These are phyloP conservation scores for Pichia sp. DNA, from an alignment of 1,139 yeast species.

Conservation along the genomic window DNA sequence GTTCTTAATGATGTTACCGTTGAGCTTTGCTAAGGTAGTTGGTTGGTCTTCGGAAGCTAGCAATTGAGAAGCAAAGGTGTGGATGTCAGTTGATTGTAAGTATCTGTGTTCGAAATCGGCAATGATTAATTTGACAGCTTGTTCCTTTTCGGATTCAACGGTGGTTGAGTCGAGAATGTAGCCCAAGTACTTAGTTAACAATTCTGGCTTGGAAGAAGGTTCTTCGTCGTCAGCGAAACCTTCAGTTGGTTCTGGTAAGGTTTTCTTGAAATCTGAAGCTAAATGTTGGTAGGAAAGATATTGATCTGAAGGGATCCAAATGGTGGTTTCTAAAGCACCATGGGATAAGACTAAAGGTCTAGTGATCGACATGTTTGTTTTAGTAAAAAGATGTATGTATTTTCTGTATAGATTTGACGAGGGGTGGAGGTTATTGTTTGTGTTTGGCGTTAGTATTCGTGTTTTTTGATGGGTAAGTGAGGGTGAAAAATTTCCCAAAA, in stretches of 20 bases:
- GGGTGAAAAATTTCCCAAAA: no score
- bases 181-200: constrained; percentile 81
- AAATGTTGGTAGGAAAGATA: constrained; percentile 84
- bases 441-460: not conserved
- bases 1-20: constrained; percentile 66
- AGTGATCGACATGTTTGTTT: constrained; percentile 23
- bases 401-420: no score
- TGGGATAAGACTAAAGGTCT: constrained; percentile 83
- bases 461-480: no score
- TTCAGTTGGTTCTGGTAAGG: constrained; percentile 79
- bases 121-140: constrained; percentile 67
- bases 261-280: constrained; percentile 78
- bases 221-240: constrained; percentile 86
- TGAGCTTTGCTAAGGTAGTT: constrained; percentile 69
- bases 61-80: constrained; percentile 77
- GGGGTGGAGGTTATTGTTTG: not conserved
- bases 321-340: constrained; percentile 84
- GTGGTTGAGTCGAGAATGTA: constrained; percentile 51
- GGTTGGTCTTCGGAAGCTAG: constrained; percentile 54
- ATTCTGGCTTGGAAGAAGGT: constrained; percentile 86
- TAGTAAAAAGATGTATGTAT: no score
- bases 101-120: constrained; percentile 83
- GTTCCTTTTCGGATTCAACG: constrained; percentile 37
- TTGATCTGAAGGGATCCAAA: constrained; percentile 80
- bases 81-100: constrained; percentile 78